These are phyloP conservation scores for Suhomyces canberraensis DNA, from an alignment of 805 yeast genomes.

Conservation along the genomic window DNA sequence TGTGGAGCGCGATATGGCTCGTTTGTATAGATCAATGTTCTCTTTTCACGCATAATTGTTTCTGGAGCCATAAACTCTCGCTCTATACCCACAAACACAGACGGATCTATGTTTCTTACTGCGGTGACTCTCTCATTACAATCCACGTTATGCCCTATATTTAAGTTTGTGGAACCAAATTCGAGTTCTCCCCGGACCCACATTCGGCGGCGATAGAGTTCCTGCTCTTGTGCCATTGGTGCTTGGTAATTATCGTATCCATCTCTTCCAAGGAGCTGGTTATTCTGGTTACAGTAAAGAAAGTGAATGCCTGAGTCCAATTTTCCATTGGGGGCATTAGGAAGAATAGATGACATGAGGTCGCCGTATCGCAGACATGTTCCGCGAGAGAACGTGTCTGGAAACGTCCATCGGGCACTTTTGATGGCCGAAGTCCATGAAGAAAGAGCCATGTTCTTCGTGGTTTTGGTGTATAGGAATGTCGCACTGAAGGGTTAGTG, in stretches of 20 bases:
- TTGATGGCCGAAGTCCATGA: slow-evolving; percentile 20
- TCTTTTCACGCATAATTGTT: slow-evolving; percentile 43
- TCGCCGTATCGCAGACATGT: slow-evolving; percentile 11
- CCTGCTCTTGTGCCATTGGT: slow-evolving; percentile 34
- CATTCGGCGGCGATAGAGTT: slow-evolving; percentile 48
- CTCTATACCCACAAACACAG: slow-evolving; percentile 53
- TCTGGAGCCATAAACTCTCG: slow-evolving; percentile 39
- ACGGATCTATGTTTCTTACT: slow-evolving; percentile 32
- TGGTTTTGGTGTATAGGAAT: background rate
- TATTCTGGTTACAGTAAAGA: slow-evolving; percentile 61
- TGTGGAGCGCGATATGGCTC: slow-evolving; percentile 19
- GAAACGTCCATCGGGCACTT: slow-evolving; percentile 15
- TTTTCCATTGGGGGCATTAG: background rate
- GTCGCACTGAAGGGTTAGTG: background rate
- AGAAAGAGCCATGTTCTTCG: background rate
- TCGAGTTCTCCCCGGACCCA: slow-evolving; percentile 74
- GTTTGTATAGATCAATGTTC: slow-evolving; percentile 63
- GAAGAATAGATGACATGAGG: slow-evolving; percentile 14
- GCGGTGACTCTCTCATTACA: slow-evolving; percentile 55
- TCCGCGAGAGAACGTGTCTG: slow-evolving; percentile 21
- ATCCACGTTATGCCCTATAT: background rate
- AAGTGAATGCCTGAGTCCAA: slow-evolving; percentile 55
- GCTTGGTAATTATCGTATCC: slow-evolving; percentile 83
- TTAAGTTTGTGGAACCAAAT: slow-evolving; percentile 17
- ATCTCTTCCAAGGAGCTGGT: slow-evolving; percentile 52